Percentiles rank a stretch among this genome's conserved stretches.
Evolutionary conservation across 768 basidiomycete species (phyloP).

Genomic region (Xanthoconium stramineum): DNA sequence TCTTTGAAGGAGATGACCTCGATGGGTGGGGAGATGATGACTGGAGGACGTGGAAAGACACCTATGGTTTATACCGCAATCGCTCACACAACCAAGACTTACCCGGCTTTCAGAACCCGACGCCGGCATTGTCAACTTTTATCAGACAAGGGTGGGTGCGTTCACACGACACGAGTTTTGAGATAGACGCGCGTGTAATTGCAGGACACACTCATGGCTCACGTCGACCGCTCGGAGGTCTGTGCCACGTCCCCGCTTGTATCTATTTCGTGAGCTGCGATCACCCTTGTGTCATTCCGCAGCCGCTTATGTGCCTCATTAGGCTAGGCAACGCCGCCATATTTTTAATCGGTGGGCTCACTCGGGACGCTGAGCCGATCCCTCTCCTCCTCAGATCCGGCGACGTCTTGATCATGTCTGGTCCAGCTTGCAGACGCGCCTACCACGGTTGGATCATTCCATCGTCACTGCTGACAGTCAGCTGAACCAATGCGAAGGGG

Average conservation of each 20-base stretch:
- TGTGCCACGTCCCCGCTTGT: slow-evolving; percentile 91
- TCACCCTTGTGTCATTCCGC: not conserved
- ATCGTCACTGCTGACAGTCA: not conserved
- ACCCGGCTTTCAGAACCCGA: slow-evolving; percentile 66
- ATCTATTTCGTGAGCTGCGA: slow-evolving; percentile 75
- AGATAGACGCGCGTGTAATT: not conserved
- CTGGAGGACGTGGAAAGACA: slow-evolving; percentile 73
- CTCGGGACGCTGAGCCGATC: slow-evolving; percentile 71
- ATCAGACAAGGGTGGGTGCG: slow-evolving; percentile 62
- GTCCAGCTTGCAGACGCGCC: slow-evolving; percentile 76
- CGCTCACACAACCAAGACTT: not conserved
- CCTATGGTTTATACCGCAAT: slow-evolving; percentile 59
- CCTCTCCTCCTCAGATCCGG: slow-evolving; percentile 88
- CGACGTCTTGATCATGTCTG: slow-evolving; percentile 92
- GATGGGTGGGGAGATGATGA: slow-evolving; percentile 55
- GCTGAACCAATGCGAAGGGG: slow-evolving; percentile 42
- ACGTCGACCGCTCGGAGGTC: slow-evolving; percentile 96
- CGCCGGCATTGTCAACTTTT: slow-evolving; percentile 96
- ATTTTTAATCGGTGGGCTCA: slow-evolving; percentile 84
- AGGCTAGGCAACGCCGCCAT: slow-evolving; percentile 88
- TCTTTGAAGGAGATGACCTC: slow-evolving; percentile 43
- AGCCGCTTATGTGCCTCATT: not conserved
- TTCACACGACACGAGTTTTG: not conserved
- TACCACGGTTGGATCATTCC: slow-evolving; percentile 72
- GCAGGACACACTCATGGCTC: slow-evolving; percentile 91